Conservation (phyloP, 1,139 yeast species). For the Zygosaccharomyces pseudobailii region DNA sequence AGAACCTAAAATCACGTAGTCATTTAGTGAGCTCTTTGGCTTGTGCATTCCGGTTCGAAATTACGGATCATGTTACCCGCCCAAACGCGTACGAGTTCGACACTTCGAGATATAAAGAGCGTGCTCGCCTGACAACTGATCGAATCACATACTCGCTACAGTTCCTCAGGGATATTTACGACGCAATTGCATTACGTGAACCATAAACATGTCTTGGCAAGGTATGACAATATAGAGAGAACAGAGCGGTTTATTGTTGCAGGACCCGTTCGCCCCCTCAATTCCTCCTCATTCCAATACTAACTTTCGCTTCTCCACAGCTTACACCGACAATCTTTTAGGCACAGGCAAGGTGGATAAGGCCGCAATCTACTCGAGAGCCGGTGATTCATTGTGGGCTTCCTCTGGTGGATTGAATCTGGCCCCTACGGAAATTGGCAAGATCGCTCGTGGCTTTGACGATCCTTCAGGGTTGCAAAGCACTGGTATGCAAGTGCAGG, state of each 20-base stretch:
- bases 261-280: neutral
- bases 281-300: constrained; percentile 3
- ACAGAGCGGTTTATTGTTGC: neutral
- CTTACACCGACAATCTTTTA: constrained; percentile 88
- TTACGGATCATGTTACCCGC: neutral
- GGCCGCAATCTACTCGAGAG: constrained; percentile 89
- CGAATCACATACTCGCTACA: neutral
- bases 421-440: constrained; percentile 64
- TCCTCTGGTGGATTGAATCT: constrained; percentile 67
- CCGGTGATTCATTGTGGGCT: constrained; percentile 96
- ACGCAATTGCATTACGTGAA: neutral
- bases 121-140: neutral
- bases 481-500: constrained; percentile 78
- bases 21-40: too few relatives aligned
- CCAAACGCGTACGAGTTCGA: neutral
- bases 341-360: constrained; percentile 84
- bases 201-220: constrained; percentile 39
- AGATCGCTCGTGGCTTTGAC: constrained; percentile 73
- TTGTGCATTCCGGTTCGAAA: too few relatives aligned
- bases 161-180: neutral
- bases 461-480: constrained; percentile 77
- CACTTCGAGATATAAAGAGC: neutral
- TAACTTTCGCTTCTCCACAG: constrained; percentile 34
- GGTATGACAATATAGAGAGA: constrained; percentile 26
- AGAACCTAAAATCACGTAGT: too few relatives aligned